Evolutionary conservation across 2,329 filamentous ascomycete genomes (phyloP).

Genomic region (Pezicula neosporulosa): DNA sequence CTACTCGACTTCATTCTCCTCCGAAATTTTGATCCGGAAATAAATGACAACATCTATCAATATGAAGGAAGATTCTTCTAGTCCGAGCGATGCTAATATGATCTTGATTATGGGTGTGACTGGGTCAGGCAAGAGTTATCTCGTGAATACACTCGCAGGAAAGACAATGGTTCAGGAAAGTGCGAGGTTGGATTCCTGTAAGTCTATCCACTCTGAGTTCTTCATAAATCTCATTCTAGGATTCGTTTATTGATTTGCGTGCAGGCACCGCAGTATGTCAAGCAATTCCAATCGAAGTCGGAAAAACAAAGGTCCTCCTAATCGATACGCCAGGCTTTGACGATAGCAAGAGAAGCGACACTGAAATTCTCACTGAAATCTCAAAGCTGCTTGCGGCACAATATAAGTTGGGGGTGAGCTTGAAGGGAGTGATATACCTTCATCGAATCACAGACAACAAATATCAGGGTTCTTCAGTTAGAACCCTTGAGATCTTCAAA

Average conservation of each 20-base stretch:
- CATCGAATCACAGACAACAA: constrained; percentile 40
- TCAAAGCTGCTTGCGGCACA: constrained; percentile 28
- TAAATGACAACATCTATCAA: no score
- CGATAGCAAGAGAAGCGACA: constrained; percentile 35
- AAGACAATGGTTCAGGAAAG: background rate
- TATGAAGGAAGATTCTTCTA: background rate
- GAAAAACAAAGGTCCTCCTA: constrained; percentile 21
- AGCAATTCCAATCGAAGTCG: background rate
- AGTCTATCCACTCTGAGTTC: background rate
- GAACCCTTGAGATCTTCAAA: constrained; percentile 41
- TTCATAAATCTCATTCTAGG: background rate
- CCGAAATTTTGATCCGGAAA: no score
- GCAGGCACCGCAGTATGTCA: background rate
- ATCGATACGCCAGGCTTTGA: constrained; percentile 43
- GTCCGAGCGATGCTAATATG: background rate
- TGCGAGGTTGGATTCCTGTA: background rate
- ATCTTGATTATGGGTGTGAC: background rate
- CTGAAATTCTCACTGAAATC: constrained; percentile 35
- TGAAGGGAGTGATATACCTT: constrained; percentile 42
- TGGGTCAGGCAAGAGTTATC: background rate
- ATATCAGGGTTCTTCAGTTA: constrained; percentile 33
- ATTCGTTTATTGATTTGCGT: no score
- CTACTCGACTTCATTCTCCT: no score
- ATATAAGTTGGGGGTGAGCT: constrained; percentile 21
- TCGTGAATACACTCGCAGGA: background rate